phyloP scores from a whole-genome alignment of 331 rosid species.

The Quercus lobata region DNA sequence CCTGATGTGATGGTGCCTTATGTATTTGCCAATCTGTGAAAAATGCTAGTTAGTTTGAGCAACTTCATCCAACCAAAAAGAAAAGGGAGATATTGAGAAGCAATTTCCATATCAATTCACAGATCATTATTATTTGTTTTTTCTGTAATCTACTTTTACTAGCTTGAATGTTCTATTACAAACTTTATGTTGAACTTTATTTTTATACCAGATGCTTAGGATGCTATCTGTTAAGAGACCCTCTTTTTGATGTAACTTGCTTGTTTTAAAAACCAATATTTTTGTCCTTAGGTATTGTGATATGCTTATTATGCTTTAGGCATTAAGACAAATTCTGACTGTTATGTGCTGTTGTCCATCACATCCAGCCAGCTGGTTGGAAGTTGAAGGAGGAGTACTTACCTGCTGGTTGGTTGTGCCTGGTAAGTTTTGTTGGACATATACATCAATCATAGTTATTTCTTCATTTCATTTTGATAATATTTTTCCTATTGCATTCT shows the following conservation, averaged over 20 bases:
- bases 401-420: slow-evolving; percentile 91
- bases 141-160: background rate
- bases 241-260: background rate
- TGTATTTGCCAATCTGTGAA: background rate
- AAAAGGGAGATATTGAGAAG: background rate
- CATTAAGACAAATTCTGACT: slow-evolving; percentile 17
- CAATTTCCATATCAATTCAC: background rate
- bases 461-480: slow-evolving; percentile 11
- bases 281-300: background rate
- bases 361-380: slow-evolving; percentile 89
- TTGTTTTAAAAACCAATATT: background rate
- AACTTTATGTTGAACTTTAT: background rate
- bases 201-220: background rate
- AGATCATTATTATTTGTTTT: background rate
- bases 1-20: background rate
- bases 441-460: slow-evolving; percentile 8
- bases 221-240: background rate
- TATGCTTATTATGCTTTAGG: background rate
- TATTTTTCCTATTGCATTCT: slow-evolving; percentile 8
- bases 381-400: slow-evolving; percentile 78
- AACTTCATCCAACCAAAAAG: background rate
- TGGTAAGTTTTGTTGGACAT: slow-evolving; percentile 49
- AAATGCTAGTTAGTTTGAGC: background rate
- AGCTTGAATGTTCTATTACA: background rate
- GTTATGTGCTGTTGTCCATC: slow-evolving; percentile 18